These are phyloP conservation scores for Moelleriella libera DNA, from an alignment of 2,329 filamentous ascomycete genomes.

Conservation along the genomic window DNA sequence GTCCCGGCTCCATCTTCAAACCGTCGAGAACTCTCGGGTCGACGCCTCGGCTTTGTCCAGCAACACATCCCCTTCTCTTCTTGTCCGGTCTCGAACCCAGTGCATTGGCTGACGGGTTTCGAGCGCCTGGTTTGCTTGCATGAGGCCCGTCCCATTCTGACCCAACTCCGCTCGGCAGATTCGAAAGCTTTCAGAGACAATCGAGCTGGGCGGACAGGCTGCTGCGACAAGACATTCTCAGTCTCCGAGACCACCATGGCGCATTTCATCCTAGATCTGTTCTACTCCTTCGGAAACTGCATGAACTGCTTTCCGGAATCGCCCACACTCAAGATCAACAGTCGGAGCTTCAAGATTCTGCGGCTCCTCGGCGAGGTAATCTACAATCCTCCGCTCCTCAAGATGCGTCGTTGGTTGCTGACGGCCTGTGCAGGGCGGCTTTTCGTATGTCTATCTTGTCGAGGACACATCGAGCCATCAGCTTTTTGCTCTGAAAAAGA, in stretches of 20 bases:
- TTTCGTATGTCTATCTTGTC: conserved; percentile 97
- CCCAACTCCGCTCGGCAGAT: no score
- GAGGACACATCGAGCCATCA: conserved; percentile 75
- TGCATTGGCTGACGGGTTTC: no score
- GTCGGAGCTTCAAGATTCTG: conserved; percentile 86
- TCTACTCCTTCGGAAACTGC: conserved; percentile 89
- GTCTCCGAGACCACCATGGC: conserved; percentile 40
- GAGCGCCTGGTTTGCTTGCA: no score
- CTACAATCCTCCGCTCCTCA: not conserved
- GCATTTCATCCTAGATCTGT: conserved; percentile 72
- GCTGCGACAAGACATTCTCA: not conserved
- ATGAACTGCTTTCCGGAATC: conserved; percentile 93
- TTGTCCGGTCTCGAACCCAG: no score
- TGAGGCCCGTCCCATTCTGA: no score
- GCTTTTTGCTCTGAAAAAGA: conserved; percentile 94
- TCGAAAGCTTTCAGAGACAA: no score
- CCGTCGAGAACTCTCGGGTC: no score
- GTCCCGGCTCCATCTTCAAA: no score
- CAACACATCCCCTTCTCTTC: no score
- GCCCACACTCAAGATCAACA: conserved; percentile 90
- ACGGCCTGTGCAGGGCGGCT: conserved; percentile 54
- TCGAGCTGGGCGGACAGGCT: no score
- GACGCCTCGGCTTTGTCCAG: no score
- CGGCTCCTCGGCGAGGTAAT: conserved; percentile 77
- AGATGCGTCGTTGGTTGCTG: no score